phyloP scores from a whole-genome alignment of 2,329 filamentous ascomycete genomes.

The Dendryphion nanum region DNA sequence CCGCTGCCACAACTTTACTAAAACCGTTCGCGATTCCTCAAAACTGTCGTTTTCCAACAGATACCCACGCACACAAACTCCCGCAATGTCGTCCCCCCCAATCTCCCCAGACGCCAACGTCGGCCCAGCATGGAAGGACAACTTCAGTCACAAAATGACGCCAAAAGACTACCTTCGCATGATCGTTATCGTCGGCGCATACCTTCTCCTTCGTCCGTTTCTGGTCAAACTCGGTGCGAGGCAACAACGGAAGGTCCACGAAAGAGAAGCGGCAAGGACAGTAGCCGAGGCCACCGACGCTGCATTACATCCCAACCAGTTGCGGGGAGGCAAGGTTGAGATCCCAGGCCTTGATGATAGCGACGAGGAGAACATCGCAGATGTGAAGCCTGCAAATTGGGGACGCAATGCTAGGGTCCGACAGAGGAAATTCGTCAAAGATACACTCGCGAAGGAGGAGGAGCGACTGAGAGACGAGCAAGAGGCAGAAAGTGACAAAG shows the following conservation, averaged over 20 bases:
- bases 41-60: too few relatives aligned
- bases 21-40: not conserved
- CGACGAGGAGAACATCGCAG: constrained; percentile 41
- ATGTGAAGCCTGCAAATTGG: constrained; percentile 55
- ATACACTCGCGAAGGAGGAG: constrained; percentile 63
- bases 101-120: too few relatives aligned
- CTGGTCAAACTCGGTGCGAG: constrained; percentile 66
- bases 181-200: constrained; percentile 68
- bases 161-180: constrained; percentile 61
- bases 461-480: constrained; percentile 51
- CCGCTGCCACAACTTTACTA: too few relatives aligned
- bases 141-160: constrained; percentile 44
- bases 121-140: constrained; percentile 34
- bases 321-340: constrained; percentile 42
- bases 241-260: constrained; percentile 63
- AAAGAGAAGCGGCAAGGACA: constrained; percentile 45
- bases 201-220: constrained; percentile 69
- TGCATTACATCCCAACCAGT: constrained; percentile 34
- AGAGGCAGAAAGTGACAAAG: constrained; percentile 69
- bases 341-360: constrained; percentile 55
- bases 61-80: too few relatives aligned
- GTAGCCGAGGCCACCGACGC: constrained; percentile 25
- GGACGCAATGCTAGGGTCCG: constrained; percentile 69
- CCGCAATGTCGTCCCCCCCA: too few relatives aligned
- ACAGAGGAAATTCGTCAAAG: constrained; percentile 66